Evolutionary conservation across 495 filamentous ascomycete genomes (phyloP).

Genomic region (Podospora tetraspora): DNA sequence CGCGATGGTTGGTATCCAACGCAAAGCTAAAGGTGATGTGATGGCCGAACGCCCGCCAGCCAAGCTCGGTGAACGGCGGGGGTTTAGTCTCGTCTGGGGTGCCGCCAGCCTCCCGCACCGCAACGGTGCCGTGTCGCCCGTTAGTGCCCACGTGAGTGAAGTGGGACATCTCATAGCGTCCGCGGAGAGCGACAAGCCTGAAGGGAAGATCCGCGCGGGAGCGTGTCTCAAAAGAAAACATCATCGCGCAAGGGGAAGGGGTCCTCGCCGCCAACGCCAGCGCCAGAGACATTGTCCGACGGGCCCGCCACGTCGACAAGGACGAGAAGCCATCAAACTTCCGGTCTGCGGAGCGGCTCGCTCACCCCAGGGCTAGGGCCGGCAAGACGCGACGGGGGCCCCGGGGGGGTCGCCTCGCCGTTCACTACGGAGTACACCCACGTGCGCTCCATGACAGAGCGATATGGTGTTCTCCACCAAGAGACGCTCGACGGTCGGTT

Average conservation of each 20-base stretch:
- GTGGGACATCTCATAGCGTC: not conserved
- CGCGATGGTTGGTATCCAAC: not conserved
- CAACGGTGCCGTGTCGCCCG: not conserved
- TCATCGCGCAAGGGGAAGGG: not conserved
- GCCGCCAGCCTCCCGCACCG: not conserved
- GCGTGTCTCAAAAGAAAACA: not conserved
- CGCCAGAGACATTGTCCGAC: not conserved
- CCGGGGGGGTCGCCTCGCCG: not conserved
- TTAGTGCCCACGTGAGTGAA: not conserved
- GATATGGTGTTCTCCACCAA: not conserved
- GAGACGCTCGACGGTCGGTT: not conserved
- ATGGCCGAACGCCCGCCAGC: not conserved
- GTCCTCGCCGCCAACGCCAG: not conserved
- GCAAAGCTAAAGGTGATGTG: not conserved
- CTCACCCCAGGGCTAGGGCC: not conserved
- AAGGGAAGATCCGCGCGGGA: not conserved
- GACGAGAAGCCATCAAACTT: not conserved
- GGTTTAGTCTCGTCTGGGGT: not conserved
- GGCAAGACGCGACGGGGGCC: not conserved
- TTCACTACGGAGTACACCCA: not conserved
- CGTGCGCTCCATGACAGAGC: not conserved
- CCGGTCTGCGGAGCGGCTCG: not conserved
- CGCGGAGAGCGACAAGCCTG: not conserved
- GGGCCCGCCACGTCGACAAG: not conserved
- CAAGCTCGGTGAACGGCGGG: not conserved